phyloP scores from a whole-genome alignment of 2,329 filamentous ascomycete species.

The Triangularia verruculosa region DNA sequence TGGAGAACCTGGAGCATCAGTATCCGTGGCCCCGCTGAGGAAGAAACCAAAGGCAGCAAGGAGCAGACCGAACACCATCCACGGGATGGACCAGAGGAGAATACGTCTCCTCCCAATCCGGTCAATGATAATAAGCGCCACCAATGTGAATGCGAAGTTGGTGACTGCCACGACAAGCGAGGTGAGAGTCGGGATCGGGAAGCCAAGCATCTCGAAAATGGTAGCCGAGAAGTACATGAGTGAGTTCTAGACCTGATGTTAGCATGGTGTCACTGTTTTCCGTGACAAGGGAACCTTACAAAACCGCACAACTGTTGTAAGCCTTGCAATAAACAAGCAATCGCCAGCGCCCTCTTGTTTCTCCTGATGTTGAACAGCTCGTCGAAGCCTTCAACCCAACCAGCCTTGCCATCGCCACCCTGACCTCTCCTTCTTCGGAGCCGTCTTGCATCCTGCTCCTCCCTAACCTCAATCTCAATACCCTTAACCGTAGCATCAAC shows the following conservation, averaged over 20 bases:
- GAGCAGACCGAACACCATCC: conserved; percentile 74
- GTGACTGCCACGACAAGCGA: conserved; percentile 76
- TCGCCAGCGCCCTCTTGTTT: conserved; percentile 72
- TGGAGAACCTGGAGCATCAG: conserved; percentile 37
- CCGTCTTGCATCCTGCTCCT: conserved; percentile 55
- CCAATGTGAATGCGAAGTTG: conserved; percentile 76
- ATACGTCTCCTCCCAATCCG: conserved; percentile 75
- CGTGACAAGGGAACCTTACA: conserved; percentile 43
- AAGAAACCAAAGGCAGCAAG: conserved; percentile 71
- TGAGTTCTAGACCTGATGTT: conserved; percentile 58
- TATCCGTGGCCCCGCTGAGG: conserved; percentile 50
- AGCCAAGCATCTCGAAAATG: conserved; percentile 75
- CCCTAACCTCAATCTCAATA: conserved; percentile 72
- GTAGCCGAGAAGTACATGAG: conserved; percentile 90
- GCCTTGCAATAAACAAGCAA: conserved; percentile 83
- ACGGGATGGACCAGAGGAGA: conserved; percentile 75
- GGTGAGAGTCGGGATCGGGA: conserved; percentile 73
- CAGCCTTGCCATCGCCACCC: conserved; percentile 25
- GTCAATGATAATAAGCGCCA: conserved; percentile 75
- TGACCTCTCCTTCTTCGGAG: conserved; percentile 34
- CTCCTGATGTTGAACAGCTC: conserved; percentile 57
- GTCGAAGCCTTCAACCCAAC: conserved; percentile 47
- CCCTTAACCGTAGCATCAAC: conserved; percentile 52
- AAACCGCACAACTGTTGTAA: conserved; percentile 88
- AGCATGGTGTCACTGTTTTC: background rate